These are phyloP conservation scores for Fraxinus greggii DNA, from an alignment of 305 asterid genomes.

Conservation along the genomic window DNA sequence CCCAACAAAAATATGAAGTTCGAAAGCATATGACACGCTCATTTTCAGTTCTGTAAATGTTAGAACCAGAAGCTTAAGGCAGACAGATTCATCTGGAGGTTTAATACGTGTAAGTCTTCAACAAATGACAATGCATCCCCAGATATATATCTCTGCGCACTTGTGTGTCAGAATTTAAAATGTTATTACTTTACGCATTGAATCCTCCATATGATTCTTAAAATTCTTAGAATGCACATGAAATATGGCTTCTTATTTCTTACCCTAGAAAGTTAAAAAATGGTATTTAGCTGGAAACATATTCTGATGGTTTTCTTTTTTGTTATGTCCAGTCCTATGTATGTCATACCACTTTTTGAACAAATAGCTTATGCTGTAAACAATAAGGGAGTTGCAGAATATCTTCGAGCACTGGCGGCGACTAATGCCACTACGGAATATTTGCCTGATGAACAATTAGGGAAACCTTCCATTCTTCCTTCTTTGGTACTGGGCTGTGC, in stretches of 20 bases:
- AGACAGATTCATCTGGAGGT: no score
- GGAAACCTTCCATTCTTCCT: conserved; percentile 90
- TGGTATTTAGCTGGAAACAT: conserved; percentile 2
- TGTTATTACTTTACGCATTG: background rate
- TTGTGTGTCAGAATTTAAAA: background rate
- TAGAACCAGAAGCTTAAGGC: no score
- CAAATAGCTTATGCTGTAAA: conserved; percentile 88
- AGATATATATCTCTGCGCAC: background rate
- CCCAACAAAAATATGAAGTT: no score
- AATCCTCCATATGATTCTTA: background rate
- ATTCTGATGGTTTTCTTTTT: conserved; percentile 27
- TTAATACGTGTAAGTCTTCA: no score
- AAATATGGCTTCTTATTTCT: background rate
- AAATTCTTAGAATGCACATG: background rate
- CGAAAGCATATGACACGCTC: no score
- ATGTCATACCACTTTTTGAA: conserved; percentile 90
- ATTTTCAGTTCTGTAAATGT: no score
- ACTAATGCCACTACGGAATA: conserved; percentile 77
- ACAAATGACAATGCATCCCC: no score
- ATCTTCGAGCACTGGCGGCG: conserved; percentile 76
- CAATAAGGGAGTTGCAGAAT: conserved; percentile 87
- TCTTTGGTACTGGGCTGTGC: conserved; percentile 57
- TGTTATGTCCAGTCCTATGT: conserved; percentile 61
- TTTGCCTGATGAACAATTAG: conserved; percentile 87
- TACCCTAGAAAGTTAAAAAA: background rate